Evolutionary conservation across 768 basidiomycete species (phyloP).

Genomic region (Xanthoconium stramineum): DNA sequence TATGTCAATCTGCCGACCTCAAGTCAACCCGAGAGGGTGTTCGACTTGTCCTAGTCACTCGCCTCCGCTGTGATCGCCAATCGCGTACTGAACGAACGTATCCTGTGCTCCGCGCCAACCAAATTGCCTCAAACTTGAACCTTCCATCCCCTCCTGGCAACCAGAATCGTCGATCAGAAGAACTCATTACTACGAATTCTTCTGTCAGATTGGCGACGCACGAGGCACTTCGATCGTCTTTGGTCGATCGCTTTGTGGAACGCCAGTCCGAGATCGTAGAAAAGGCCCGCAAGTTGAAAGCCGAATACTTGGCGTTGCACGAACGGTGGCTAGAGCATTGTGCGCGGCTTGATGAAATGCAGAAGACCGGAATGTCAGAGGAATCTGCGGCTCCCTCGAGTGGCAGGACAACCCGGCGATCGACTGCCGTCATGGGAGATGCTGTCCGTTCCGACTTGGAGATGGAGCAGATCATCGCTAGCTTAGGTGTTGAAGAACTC

Average conservation of each 20-base stretch:
- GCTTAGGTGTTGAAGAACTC: constrained; percentile 85
- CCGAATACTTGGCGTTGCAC: constrained; percentile 67
- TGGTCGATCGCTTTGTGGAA: constrained; percentile 53
- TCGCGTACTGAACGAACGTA: constrained; percentile 59
- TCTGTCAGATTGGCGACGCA: constrained; percentile 38
- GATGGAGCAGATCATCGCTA: constrained; percentile 97
- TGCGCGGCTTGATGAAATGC: constrained; percentile 54
- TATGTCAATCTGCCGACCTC: constrained; percentile 16
- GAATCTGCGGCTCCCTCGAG: constrained; percentile 40
- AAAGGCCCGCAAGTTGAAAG: constrained; percentile 55
- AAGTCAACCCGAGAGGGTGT: constrained; percentile 58
- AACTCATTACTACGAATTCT: constrained; percentile 39
- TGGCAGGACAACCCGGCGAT: constrained; percentile 69
- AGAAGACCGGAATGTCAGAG: constrained; percentile 32
- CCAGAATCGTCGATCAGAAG: constrained; percentile 47
- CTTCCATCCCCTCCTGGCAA: constrained; percentile 28
- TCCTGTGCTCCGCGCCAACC: constrained; percentile 63
- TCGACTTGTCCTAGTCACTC: constrained; percentile 58
- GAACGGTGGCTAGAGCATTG: constrained; percentile 74
- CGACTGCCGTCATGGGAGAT: constrained; percentile 72
- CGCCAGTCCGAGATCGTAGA: constrained; percentile 47
- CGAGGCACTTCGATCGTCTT: constrained; percentile 41
- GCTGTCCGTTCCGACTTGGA: constrained; percentile 93
- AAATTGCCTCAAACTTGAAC: constrained; percentile 38
- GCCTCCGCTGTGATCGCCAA: constrained; percentile 57